Base-by-base conservation (phyloP, 176 grass and related monocot genomes). In the Oryza glaberrima region DNA sequence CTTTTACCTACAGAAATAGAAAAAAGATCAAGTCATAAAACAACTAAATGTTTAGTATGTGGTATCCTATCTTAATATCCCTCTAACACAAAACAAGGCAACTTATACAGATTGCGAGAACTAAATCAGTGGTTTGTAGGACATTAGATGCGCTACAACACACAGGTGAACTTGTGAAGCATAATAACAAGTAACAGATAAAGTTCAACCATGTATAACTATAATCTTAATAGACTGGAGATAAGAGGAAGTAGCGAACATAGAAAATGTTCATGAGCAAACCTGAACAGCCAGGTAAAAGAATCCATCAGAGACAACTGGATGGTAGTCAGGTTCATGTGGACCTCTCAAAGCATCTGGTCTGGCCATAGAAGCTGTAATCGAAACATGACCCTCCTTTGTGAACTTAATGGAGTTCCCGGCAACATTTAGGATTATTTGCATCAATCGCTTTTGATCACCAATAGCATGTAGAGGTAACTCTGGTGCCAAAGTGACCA, bases 371-470 rank as follows among this genome's bases (percentile, higher is more conserved):
- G 89, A 94, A 68, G 91, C 91, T 67, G 76, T 77, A 22, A 98
- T 80, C 68, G 90, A 92, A 84, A 95, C 79, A 28, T 94, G 89
- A 32, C 93, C 96, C 88, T 95, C 91, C 61, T 90, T 95, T 69
- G 96, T 98, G 71, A 94, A 95, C 72, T 98, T 94, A 45, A 98
- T 56, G 11, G 96, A 92, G 77, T 98, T 98, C 11, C 93, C 90
- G 84, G 86, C 79, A 90, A 98, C 80, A 91, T 98, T 98, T 67
- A 98, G 73, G 25, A 98, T 88, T 68, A 91, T 91, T 68, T 95
- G 96, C 89, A 94, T 87, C 28, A 95, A 82, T 20, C 93, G 88
- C 71, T 95, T 95, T 65, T 81, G 91, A 76, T 98, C 96, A 49
- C 96, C 96, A 85, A 92, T 81, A 56, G 91, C 89, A 44, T 77